These are phyloP conservation scores for Aspergillus carlsbadensis DNA, from an alignment of 495 filamentous ascomycete species.

Conservation along the genomic window DNA sequence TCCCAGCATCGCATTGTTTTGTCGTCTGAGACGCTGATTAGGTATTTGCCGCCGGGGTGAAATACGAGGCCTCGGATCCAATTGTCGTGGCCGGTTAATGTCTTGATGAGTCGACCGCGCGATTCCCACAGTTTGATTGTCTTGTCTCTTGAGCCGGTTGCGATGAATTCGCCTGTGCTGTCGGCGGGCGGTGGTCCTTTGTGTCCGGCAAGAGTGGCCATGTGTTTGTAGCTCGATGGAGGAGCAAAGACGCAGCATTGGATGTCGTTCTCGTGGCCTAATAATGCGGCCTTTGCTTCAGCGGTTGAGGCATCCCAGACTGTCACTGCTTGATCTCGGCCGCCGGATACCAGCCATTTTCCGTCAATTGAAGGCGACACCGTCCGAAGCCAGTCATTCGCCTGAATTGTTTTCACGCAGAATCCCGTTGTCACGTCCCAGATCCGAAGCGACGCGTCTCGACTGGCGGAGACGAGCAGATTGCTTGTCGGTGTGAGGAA, in stretches of 20 bases:
- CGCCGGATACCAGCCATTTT: slow-evolving; percentile 74
- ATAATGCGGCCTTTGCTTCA: slow-evolving; percentile 48
- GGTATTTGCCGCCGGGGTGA: slow-evolving; percentile 91
- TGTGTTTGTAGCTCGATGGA: slow-evolving; percentile 68
- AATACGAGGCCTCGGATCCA: slow-evolving; percentile 89
- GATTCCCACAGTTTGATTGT: slow-evolving; percentile 89
- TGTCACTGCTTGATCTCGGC: slow-evolving; percentile 76
- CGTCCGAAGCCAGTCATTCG: slow-evolving; percentile 86
- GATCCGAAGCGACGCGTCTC: slow-evolving; percentile 77
- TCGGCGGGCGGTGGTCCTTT: slow-evolving; percentile 79
- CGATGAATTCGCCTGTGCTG: slow-evolving; percentile 77
- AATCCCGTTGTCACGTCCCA: slow-evolving; percentile 91
- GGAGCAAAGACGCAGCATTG: slow-evolving; percentile 92
- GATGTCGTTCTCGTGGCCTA: slow-evolving; percentile 87
- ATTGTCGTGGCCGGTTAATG: slow-evolving; percentile 88
- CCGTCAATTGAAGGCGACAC: slow-evolving; percentile 82
- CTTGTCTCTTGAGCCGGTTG: slow-evolving; percentile 89
- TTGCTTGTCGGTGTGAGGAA: slow-evolving; percentile 85
- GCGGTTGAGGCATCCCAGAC: slow-evolving; percentile 68
- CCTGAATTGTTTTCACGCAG: slow-evolving; percentile 76
- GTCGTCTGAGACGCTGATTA: slow-evolving; percentile 83
- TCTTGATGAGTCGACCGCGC: slow-evolving; percentile 83
- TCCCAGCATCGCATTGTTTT: slow-evolving; percentile 96
- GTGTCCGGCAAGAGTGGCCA: slow-evolving; percentile 77
- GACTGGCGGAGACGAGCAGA: slow-evolving; percentile 74